A percentile compares a stretch with the other conserved stretches of the same genome.
phyloP scores from a whole-genome alignment of 805 yeast genomes.

The Metschnikowia vanudenii region DNA sequence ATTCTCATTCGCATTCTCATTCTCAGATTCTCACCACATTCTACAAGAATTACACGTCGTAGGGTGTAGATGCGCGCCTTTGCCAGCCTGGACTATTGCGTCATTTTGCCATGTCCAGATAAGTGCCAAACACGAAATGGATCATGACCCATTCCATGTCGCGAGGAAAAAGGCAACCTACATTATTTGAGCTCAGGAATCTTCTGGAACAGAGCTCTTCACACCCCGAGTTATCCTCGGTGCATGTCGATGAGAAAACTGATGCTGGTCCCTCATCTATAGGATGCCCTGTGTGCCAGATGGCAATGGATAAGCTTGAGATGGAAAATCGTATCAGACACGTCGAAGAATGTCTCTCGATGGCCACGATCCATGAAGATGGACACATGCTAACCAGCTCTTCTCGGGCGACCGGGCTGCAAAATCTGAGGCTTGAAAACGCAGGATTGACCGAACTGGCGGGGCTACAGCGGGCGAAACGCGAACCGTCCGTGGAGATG shows the following conservation, averaged over 20 bases:
- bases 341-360: constrained; percentile 52
- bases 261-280: neutral
- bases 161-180: constrained; percentile 1
- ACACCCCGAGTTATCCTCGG: neutral
- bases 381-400: neutral
- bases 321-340: constrained; percentile 49
- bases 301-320: constrained; percentile 36
- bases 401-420: neutral
- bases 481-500: no score
- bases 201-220: neutral
- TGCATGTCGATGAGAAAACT: neutral
- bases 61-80: no score
- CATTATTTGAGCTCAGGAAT: neutral
- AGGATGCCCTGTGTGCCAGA: constrained; percentile 54
- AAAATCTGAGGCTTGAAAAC: no score
- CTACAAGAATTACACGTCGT: no score
- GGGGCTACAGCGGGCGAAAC: no score
- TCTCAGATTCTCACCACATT: no score
- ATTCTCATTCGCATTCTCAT: no score
- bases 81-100: constrained; percentile 10
- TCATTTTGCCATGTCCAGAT: constrained; percentile 3
- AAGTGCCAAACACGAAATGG: no score
- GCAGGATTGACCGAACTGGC: no score
- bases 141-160: neutral
- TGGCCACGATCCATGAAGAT: constrained; percentile 30